Evolutionary conservation across 2,329 filamentous ascomycete species (phyloP).

Genomic region (Clonostachys rhizophaga): DNA sequence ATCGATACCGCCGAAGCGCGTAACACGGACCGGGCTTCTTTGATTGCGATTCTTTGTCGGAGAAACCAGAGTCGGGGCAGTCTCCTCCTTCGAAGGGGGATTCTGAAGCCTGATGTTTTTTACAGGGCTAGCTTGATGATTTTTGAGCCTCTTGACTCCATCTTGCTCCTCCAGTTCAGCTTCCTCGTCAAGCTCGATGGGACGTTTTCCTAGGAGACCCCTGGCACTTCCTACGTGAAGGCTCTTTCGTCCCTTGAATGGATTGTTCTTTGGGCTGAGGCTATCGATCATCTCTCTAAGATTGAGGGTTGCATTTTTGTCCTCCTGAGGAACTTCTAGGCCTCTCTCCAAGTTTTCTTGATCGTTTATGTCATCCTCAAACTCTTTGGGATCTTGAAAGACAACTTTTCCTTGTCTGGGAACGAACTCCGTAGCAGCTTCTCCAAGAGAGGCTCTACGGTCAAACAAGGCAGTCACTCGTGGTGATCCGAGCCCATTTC

Average conservation of each 20-base stretch:
- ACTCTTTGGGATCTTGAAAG: constrained; percentile 60
- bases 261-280: constrained; percentile 70
- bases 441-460: constrained; percentile 65
- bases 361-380: constrained; percentile 63
- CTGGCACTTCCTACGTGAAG: constrained; percentile 70
- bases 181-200: constrained; percentile 63
- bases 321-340: constrained; percentile 34
- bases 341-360: constrained; percentile 52
- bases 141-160: constrained; percentile 65
- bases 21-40: constrained; percentile 52
- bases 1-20: constrained; percentile 48
- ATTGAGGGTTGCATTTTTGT: constrained; percentile 60
- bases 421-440: constrained; percentile 59
- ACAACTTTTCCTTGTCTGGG: constrained; percentile 47
- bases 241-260: constrained; percentile 66
- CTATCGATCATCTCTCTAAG: constrained; percentile 75
- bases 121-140: constrained; percentile 70
- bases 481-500: constrained; percentile 69
- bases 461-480: constrained; percentile 68
- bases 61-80: constrained; percentile 37
- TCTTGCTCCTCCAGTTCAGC: constrained; percentile 56
- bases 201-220: constrained; percentile 71
- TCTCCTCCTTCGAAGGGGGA: constrained; percentile 62
- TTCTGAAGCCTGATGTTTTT: constrained; percentile 69
- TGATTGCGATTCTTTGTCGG: constrained; percentile 36